Evolutionary conservation across 352 stramenopile species (phyloP), one percentile per base, ranked within the genome.

Genomic region (Phytopythium sindhum): DNA sequence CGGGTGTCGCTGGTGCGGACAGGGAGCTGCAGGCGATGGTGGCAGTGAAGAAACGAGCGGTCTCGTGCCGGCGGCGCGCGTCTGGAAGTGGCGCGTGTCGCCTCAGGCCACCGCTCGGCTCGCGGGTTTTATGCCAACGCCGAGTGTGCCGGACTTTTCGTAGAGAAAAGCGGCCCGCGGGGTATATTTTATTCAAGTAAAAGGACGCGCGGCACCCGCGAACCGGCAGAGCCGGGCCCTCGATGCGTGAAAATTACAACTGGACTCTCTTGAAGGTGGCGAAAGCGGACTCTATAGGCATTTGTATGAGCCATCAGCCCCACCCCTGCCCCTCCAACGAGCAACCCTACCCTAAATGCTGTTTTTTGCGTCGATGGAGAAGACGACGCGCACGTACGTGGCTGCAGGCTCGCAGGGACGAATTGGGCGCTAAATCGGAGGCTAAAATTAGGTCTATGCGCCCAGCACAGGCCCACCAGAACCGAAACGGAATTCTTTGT

Each of bases 291-390:
- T 54, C 14, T 55, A 31, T 37, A 5, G 48, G 2, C 7, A 26
- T 55, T 55, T 55, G 48, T 55, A 55, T 55, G 48, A 23, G n/a
- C 15, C n/a, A 53, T 26, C 47, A 53, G 47, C 47, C 47, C 47
- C 23, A 53, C 1, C 47, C 47, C n/a, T 26, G n/a, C 23, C 45
- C 44, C 9, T 26, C 48, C 14, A 50, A 50, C 42, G 15, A 29
- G 48, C 48, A 55, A 55, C 48, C 48, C 48, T 55, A 55, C 19
- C 48, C 48, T 15, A 37, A 12, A 4, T 35, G 48, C 48, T 55
- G 24, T 55, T 55, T 35, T 50, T 50, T 50, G 42, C 42, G 42
- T 50, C n/a, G 42, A 12, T 14, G n/a, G 33, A 39, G 33, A 39
- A 39, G 33, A 14, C 42, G 42, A 50, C 41, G 41, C 41, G 17